Conservation (phyloP, 1,284 basidiomycete genomes). For the Fomitopsis pinicola region DNA sequence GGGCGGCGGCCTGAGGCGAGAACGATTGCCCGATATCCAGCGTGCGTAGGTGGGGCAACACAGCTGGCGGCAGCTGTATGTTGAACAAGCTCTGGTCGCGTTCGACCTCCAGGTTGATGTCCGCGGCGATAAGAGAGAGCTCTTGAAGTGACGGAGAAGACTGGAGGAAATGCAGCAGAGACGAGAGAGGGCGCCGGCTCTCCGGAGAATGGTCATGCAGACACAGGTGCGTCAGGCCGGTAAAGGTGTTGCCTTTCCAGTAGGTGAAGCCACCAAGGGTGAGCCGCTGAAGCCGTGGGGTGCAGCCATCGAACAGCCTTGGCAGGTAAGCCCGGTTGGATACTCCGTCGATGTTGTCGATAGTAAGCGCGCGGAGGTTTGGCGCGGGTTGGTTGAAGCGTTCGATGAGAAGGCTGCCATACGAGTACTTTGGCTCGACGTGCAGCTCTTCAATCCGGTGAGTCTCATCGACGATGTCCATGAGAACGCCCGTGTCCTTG, state of each 20-base stretch:
- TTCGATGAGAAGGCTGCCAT: conserved; percentile 11
- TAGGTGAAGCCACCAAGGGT: conserved; percentile 19
- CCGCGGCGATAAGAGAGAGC: conserved; percentile 14
- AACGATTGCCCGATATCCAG: conserved; percentile 14
- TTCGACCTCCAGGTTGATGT: neutral
- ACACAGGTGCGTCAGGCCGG: conserved; percentile 20
- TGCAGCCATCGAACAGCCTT: conserved; percentile 11
- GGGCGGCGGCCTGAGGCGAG: conserved; percentile 1
- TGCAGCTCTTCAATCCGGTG: conserved; percentile 12
- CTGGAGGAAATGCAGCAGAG: conserved; percentile 19
- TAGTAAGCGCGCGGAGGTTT: conserved; percentile 9
- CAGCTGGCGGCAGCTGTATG: conserved; percentile 4
- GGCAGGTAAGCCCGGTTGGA: conserved; percentile 6
- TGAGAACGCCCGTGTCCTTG: conserved; percentile 10
- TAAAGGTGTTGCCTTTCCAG: conserved; percentile 19
- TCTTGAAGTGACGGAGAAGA: conserved; percentile 16
- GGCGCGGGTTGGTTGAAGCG: conserved; percentile 13
- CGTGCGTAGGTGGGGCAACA: conserved; percentile 12
- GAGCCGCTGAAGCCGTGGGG: conserved; percentile 14
- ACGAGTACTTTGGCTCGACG: conserved; percentile 15
- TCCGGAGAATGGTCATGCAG: conserved; percentile 14
- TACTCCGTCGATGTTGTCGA: neutral
- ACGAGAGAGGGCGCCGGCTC: conserved; percentile 13
- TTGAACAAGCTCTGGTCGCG: neutral
- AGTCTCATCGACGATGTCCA: conserved; percentile 8